Evolutionary conservation across 345 rosid species (phyloP).

Genomic region (Sonneratia caseolaris): DNA sequence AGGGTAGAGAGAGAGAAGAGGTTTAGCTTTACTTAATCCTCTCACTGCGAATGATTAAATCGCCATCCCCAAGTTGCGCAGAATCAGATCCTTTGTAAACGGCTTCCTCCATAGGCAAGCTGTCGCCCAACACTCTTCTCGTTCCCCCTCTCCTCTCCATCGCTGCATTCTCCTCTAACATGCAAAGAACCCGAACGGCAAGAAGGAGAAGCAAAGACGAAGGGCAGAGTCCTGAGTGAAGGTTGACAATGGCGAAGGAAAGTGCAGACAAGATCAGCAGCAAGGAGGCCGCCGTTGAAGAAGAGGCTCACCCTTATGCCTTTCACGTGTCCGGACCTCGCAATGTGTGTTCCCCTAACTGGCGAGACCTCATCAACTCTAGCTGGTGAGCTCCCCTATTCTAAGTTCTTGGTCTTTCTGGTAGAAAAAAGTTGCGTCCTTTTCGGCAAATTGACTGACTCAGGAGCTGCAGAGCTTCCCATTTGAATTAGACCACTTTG

Average conservation of each 20-base stretch:
- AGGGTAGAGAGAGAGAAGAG: slow-evolving; percentile 15
- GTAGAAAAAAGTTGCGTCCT: neutral
- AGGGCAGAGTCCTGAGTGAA: slow-evolving; percentile 4
- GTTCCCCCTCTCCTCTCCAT: slow-evolving; percentile 6
- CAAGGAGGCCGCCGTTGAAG: slow-evolving; percentile 18
- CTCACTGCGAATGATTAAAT: slow-evolving; percentile 13
- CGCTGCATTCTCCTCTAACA: neutral
- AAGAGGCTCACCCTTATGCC: slow-evolving; percentile 73
- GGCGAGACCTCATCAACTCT: slow-evolving; percentile 92
- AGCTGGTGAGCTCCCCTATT: slow-evolving; percentile 52
- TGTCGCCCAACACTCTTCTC: neutral
- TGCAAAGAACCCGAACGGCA: slow-evolving; percentile 1
- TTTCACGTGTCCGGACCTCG: slow-evolving; percentile 93
- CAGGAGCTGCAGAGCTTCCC: neutral
- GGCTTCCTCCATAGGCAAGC: neutral
- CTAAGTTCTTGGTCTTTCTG: neutral
- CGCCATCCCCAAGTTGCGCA: neutral
- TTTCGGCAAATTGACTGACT: neutral
- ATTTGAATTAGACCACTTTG: neutral
- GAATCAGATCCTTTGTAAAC: neutral
- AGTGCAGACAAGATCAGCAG: slow-evolving; percentile 24
- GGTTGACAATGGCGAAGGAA: slow-evolving; percentile 28
- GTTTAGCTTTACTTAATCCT: slow-evolving; percentile 28
- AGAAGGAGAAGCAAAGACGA: slow-evolving; percentile 4
- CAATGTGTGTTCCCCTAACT: slow-evolving; percentile 70